A percentile compares a stretch with the other conserved stretches of the same genome.
phyloP scores from a whole-genome alignment of 2,329 filamentous ascomycete genomes.

The Alternaria angustiovoidea region DNA sequence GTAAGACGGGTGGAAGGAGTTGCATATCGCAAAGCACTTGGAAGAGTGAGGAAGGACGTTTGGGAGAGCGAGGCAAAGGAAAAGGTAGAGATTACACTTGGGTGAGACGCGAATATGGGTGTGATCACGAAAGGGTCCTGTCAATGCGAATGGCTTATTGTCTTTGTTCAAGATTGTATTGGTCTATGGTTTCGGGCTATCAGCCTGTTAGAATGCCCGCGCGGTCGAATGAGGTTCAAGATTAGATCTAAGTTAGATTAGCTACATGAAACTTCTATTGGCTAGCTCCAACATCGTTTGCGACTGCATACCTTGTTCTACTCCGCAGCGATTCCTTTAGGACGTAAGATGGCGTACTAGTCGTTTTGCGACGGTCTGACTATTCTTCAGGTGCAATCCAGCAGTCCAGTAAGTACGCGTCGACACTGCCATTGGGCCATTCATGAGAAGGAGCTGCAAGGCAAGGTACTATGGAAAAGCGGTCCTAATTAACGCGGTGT shows the following conservation, averaged over 20 bases:
- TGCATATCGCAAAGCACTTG: constrained; percentile 30
- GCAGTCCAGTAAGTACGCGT: not conserved
- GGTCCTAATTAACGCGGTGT: constrained; percentile 9
- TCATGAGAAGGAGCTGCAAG: not conserved
- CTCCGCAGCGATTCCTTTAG: not conserved
- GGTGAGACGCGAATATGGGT: not conserved
- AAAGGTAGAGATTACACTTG: not conserved
- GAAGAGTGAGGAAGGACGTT: constrained; percentile 21
- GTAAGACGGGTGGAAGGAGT: constrained; percentile 26
- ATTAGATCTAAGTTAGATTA: not conserved
- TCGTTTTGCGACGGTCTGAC: not conserved
- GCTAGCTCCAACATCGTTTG: not conserved
- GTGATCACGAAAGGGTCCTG: not conserved
- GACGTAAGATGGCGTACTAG: not conserved
- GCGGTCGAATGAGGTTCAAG: too few relatives aligned
- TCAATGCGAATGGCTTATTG: not conserved
- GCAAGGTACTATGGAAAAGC: constrained; percentile 1
- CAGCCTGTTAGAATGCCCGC: not conserved
- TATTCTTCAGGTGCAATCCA: not conserved
- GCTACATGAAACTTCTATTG: not conserved
- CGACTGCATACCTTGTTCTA: not conserved
- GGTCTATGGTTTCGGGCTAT: not conserved
- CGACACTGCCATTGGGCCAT: not conserved
- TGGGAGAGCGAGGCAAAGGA: constrained; percentile 16
- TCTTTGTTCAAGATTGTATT: not conserved